phyloP scores from a whole-genome alignment of 805 yeast genomes.

The Hanseniaspora mollemarum region DNA sequence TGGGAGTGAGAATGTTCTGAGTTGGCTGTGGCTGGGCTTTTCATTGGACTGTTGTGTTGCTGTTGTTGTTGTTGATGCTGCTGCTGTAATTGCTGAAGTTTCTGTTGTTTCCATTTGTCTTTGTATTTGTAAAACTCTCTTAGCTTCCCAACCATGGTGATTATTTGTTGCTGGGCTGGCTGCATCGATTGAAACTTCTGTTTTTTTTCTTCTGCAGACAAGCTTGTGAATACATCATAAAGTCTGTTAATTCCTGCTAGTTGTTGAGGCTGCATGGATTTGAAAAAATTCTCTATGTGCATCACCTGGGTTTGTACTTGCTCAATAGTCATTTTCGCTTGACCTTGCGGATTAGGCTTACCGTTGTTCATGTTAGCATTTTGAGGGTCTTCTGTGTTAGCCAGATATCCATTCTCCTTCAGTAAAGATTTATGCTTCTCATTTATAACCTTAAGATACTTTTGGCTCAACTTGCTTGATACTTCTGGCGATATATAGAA shows the following conservation, averaged over 20 bases:
- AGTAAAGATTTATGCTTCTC: constrained; percentile 11
- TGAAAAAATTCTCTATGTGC: constrained; percentile 7
- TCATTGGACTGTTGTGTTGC: constrained; percentile 7
- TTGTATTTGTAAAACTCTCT: constrained; percentile 10
- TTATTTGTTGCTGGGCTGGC: constrained; percentile 9
- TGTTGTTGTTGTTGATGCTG: constrained; percentile 30
- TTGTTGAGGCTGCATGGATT: constrained; percentile 11
- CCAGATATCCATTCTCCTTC: constrained; percentile 11
- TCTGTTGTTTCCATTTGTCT: constrained; percentile 5
- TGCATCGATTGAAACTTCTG: constrained; percentile 8
- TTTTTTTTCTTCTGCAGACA: constrained; percentile 9
- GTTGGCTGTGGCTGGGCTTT: constrained; percentile 18
- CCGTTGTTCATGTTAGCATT: not conserved
- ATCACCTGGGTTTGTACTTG: constrained; percentile 7
- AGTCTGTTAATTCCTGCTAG: constrained; percentile 7
- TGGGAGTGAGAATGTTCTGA: constrained; percentile 13
- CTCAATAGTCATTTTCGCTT: constrained; percentile 1
- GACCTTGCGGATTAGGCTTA: not conserved
- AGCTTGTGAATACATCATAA: constrained; percentile 1
- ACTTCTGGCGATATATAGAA: constrained; percentile 12
- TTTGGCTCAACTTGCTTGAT: constrained; percentile 5
- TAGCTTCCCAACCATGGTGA: constrained; percentile 11
- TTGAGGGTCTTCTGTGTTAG: not conserved
- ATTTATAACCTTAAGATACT: constrained; percentile 10
- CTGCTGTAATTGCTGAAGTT: constrained; percentile 24